These are phyloP conservation scores for Aethionema arabicum DNA, from an alignment of 345 rosid species.

Conservation along the genomic window DNA sequence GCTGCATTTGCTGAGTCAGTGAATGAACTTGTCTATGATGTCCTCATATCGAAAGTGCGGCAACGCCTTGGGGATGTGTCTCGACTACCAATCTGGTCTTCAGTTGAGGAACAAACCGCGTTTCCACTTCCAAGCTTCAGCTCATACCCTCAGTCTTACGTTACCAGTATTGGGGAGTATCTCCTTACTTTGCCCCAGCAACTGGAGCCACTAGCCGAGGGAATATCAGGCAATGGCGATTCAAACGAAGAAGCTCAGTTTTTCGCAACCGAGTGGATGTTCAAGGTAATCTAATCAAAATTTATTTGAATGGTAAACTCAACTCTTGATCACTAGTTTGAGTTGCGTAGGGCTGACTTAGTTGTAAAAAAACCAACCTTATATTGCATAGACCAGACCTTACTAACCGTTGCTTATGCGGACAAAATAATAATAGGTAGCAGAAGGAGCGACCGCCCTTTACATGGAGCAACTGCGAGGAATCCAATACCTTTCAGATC, in stretches of 20 bases:
- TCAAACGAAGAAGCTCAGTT: conserved; percentile 85
- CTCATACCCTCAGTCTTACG: conserved; percentile 89
- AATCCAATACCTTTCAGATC: conserved; percentile 79
- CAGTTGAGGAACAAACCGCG: conserved; percentile 79
- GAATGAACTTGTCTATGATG: conserved; percentile 90
- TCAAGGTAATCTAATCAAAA: conserved; percentile 57
- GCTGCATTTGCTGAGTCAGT: conserved; percentile 80
- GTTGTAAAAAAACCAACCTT: not conserved
- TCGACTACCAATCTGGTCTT: conserved; percentile 81
- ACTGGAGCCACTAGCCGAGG: conserved; percentile 97
- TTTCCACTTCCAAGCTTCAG: conserved; percentile 90
- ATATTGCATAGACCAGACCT: conserved; percentile 1
- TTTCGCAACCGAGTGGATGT: conserved; percentile 99
- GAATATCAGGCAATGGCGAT: conserved; percentile 70
- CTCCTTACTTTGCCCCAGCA: conserved; percentile 98
- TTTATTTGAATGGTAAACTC: too few relatives aligned
- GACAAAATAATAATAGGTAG: conserved; percentile 50
- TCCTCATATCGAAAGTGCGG: conserved; percentile 92
- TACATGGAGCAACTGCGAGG: conserved; percentile 96
- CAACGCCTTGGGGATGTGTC: conserved; percentile 86
- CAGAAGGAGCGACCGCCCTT: conserved; percentile 89
- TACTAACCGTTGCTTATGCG: not conserved
- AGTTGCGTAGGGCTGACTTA: not conserved
- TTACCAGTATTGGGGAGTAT: conserved; percentile 90
- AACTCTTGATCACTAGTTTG: not conserved